Evolutionary conservation across 352 stramenopile genomes (phyloP), one percentile per base, ranked within the genome.

Genomic region (Peronospora farinosa): DNA sequence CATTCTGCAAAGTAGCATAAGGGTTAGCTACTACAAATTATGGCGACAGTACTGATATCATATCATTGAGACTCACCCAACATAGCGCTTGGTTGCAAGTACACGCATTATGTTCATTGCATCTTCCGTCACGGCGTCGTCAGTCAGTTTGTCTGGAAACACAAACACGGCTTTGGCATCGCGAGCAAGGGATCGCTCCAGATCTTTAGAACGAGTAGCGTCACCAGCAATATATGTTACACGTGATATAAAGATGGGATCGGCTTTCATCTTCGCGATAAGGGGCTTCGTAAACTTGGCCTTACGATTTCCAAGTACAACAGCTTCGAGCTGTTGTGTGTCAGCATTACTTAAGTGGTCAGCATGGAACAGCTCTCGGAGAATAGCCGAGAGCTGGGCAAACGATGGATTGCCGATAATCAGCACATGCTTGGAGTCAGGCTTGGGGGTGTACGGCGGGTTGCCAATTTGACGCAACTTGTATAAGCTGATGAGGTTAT

Each of bases 351-450:
- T 67, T 6, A 71, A 33, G 49, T 95, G 86, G 54, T 95, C 86
- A 44, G 82, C 77, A 40, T 95, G 86, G 19, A 95, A 92, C n/a
- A 95, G 69, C 50, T 95, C 86, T 17, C 78, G 69, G 12, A 95
- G 51, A 50, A 89, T 93, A 1, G 82, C 73, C 3, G 71, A 89
- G 44, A 89, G 74, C 57, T 93, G 82, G 2, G 78, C 66, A 45
- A 88, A 93, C 19, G 82, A 86, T 10, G 82, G 82, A 45, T 95
- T 93, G 23, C 86, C 84, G 36, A 85, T 84, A 41, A 95, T 66
- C 1, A 95, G 57, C 9, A 95, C 76, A 51, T 91, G 78, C 19
- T 73, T 74, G 2, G 74, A 65, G 10, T 89, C 72, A 8, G 57
- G 67, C 41, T 88, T 91, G 9, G 78, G 72, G 10, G 65, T 63